A percentile compares a stretch with the other conserved stretches of the same genome.
Conservation (phyloP, 106 monocot genomes). For the Amphibolis antarctica region DNA sequence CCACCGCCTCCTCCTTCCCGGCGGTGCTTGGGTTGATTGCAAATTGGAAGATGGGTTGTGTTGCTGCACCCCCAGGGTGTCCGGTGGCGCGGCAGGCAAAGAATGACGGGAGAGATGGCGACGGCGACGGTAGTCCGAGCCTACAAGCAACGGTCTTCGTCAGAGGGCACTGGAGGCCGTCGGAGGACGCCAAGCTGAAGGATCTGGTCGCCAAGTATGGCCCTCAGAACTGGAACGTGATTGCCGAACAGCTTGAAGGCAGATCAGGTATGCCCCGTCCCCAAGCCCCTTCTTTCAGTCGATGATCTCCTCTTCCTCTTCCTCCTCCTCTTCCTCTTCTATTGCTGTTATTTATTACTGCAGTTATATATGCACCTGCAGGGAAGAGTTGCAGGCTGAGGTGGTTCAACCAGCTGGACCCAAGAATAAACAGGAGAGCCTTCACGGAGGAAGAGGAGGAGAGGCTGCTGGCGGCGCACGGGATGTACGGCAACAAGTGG, state of each 20-base stretch:
- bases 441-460: conserved; percentile 70
- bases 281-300: too few relatives aligned
- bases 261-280: conserved; percentile 50
- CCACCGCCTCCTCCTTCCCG: too few relatives aligned
- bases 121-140: too few relatives aligned
- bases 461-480: conserved; percentile 49
- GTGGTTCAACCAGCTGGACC: conserved; percentile 89
- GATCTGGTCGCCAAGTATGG: conserved; percentile 61
- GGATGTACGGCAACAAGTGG: conserved; percentile 72
- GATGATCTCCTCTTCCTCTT: too few relatives aligned
- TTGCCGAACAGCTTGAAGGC: conserved; percentile 61
- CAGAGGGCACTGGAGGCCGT: conserved; percentile 76
- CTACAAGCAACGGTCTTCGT: conserved; percentile 35
- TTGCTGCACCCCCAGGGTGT: background rate
- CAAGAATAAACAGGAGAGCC: conserved; percentile 55
- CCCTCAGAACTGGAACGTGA: conserved; percentile 87
- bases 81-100: too few relatives aligned
- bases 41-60: too few relatives aligned
- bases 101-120: background rate
- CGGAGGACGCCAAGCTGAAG: conserved; percentile 64
- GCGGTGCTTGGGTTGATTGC: too few relatives aligned
- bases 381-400: conserved; percentile 83
- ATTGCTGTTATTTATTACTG: background rate
- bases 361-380: conserved; percentile 6
- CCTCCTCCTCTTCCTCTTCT: too few relatives aligned